Percentiles rank a stretch among this genome's conserved stretches.
Evolutionary conservation across 2,329 filamentous ascomycete genomes (phyloP).

Genomic region (Cordyceps farinosa): DNA sequence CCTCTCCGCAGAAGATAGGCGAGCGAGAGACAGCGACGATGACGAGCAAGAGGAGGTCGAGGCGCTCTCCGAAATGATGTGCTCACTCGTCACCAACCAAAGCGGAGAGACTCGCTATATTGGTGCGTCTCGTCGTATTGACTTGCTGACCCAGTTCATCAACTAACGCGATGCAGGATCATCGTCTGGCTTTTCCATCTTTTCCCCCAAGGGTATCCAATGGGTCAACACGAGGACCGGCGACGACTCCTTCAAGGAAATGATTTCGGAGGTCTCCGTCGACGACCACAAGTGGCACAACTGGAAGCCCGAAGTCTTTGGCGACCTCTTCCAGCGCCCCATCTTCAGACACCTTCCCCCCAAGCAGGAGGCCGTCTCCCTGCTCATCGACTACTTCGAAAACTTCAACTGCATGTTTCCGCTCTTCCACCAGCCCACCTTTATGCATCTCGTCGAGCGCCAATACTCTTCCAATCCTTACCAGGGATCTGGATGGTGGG

Average conservation of each 20-base stretch:
- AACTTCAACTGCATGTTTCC: constrained; percentile 99
- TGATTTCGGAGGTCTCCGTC: constrained; percentile 87
- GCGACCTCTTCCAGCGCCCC: constrained; percentile 81
- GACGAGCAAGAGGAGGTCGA: constrained; percentile 60
- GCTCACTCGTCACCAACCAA: constrained; percentile 91
- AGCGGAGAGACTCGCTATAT: constrained; percentile 94
- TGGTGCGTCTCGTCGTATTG: constrained; percentile 49
- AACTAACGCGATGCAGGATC: constrained; percentile 59
- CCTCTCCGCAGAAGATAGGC: constrained; percentile 22
- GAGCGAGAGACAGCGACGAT: constrained; percentile 25
- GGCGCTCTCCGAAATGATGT: constrained; percentile 96
- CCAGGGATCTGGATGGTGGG: constrained; percentile 97
- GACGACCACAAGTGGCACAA: constrained; percentile 95
- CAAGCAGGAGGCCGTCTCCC: constrained; percentile 80
- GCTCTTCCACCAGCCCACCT: constrained; percentile 93
- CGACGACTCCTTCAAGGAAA: constrained; percentile 89
- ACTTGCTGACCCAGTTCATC: background rate
- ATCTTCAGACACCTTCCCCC: constrained; percentile 80
- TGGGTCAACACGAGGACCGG: constrained; percentile 99
- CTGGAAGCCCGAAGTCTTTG: constrained; percentile 97
- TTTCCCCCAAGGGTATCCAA: constrained; percentile 95
- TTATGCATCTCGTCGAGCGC: constrained; percentile 93
- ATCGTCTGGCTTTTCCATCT: constrained; percentile 97
- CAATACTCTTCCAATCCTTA: constrained; percentile 93
- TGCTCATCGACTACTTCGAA: constrained; percentile 92